Conservation (phyloP, 2,329 filamentous ascomycete genomes). For the Blumeriella jaapii region DNA sequence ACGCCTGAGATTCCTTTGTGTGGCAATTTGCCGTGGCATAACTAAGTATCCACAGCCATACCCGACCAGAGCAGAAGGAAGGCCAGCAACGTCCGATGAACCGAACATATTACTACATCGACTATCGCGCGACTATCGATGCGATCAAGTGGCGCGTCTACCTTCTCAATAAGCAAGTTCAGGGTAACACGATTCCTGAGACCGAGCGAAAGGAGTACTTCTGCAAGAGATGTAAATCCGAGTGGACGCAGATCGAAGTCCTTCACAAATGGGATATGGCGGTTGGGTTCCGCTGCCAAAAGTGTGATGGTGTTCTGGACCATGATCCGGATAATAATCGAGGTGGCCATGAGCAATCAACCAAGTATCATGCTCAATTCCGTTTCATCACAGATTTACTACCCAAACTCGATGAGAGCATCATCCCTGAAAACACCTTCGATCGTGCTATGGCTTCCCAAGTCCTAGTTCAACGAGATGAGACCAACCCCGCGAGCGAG, state of each 20-base stretch:
- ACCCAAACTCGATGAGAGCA: conserved; percentile 62
- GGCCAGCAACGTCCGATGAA: conserved; percentile 73
- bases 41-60: conserved; percentile 38
- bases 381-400: conserved; percentile 67
- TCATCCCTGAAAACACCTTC: conserved; percentile 65
- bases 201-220: conserved; percentile 87
- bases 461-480: conserved; percentile 53
- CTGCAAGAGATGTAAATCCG: conserved; percentile 68
- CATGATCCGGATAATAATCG: conserved; percentile 56
- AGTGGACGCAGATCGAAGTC: conserved; percentile 86
- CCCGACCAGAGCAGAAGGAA: conserved; percentile 66
- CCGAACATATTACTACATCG: conserved; percentile 93
- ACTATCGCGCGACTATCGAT: conserved; percentile 88
- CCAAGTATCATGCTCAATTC: conserved; percentile 66
- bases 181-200: conserved; percentile 68
- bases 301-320: conserved; percentile 55
- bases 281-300: conserved; percentile 71
- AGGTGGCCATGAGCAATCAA: conserved; percentile 61
- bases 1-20: conserved; percentile 21
- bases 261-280: conserved; percentile 58
- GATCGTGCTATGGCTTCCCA: conserved; percentile 54
- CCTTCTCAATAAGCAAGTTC: conserved; percentile 77
- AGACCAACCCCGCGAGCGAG: conserved; percentile 50
- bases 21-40: neutral
- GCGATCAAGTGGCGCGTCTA: conserved; percentile 92